These are phyloP conservation scores for Arthrobotrys conoides DNA, from an alignment of 2,329 filamentous ascomycete species.

Conservation along the genomic window DNA sequence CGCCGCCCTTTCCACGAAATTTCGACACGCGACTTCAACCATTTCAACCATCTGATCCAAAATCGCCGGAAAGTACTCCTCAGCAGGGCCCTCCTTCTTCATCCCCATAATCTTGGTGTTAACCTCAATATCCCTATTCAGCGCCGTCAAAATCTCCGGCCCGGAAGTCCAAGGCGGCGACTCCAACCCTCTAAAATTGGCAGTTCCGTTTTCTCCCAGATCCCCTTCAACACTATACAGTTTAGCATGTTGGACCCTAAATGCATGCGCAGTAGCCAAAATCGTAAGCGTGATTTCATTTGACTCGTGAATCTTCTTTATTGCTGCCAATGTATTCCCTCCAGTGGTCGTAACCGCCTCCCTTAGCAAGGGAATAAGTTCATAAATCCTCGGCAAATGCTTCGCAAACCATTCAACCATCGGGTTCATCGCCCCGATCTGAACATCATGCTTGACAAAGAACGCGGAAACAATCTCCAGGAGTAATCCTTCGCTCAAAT, in stretches of 20 bases:
- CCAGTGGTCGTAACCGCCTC: slow-evolving; percentile 33
- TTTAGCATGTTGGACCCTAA: slow-evolving; percentile 78
- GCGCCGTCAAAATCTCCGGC: slow-evolving; percentile 64
- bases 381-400: slow-evolving; percentile 57
- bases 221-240: slow-evolving; percentile 82
- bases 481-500: slow-evolving; percentile 62
- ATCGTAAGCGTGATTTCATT: slow-evolving; percentile 76
- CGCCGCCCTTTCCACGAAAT: slow-evolving; percentile 73
- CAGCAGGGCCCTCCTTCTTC: slow-evolving; percentile 44
- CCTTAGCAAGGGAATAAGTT: slow-evolving; percentile 48
- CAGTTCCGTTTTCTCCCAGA: slow-evolving; percentile 76
- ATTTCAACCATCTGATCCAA: slow-evolving; percentile 71
- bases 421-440: slow-evolving; percentile 26
- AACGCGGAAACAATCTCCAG: slow-evolving; percentile 60
- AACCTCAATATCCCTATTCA: slow-evolving; percentile 62
- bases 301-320: slow-evolving; percentile 73
- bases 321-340: slow-evolving; percentile 18
- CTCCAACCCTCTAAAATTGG: slow-evolving; percentile 77
- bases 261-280: slow-evolving; percentile 66
- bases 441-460: slow-evolving; percentile 49
- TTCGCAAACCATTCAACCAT: slow-evolving; percentile 60
- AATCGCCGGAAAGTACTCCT: slow-evolving; percentile 68
- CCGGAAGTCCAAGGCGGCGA: slow-evolving; percentile 88
- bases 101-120: slow-evolving; percentile 65
- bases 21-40: slow-evolving; percentile 73